A percentile compares a stretch with the other conserved stretches of the same genome.
These are phyloP conservation scores for Sporothrix curviconia DNA, from an alignment of 2,329 filamentous ascomycete genomes.

Conservation along the genomic window DNA sequence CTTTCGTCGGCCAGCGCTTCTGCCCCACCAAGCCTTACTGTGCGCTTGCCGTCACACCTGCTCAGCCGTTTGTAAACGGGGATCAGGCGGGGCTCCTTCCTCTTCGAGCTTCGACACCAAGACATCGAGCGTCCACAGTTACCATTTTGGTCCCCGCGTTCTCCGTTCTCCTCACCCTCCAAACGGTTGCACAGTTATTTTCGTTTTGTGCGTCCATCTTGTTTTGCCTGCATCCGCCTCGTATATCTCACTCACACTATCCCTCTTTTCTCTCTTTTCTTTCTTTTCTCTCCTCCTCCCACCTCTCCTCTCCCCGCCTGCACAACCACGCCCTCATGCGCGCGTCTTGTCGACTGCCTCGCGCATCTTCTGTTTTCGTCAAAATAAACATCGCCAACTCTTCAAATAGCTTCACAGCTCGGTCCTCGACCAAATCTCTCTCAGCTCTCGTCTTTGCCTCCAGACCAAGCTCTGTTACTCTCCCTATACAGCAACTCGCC, in stretches of 20 bases:
- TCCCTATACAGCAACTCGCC: not conserved
- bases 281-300: too few species aligned
- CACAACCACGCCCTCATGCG: too few species aligned
- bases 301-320: too few species aligned
- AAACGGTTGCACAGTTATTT: too few species aligned
- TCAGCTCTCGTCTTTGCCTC: not conserved
- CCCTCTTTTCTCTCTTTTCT: too few species aligned
- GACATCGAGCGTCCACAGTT: not conserved
- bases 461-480: not conserved
- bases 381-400: not conserved
- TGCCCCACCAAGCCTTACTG: not conserved
- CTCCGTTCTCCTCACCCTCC: too few species aligned
- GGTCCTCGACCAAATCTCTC: not conserved
- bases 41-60: not conserved
- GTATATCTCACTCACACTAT: too few species aligned
- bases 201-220: too few species aligned
- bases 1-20: not conserved
- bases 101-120: slow-evolving; percentile 4
- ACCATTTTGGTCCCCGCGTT: not conserved
- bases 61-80: slow-evolving; percentile 5
- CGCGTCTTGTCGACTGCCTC: not conserved
- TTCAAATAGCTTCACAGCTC: not conserved
- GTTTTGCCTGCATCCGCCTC: too few species aligned
- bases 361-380: not conserved
- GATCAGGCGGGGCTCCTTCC: slow-evolving; percentile 13